phyloP scores from a whole-genome alignment of 805 yeast species.

The Ogataea minuta region DNA sequence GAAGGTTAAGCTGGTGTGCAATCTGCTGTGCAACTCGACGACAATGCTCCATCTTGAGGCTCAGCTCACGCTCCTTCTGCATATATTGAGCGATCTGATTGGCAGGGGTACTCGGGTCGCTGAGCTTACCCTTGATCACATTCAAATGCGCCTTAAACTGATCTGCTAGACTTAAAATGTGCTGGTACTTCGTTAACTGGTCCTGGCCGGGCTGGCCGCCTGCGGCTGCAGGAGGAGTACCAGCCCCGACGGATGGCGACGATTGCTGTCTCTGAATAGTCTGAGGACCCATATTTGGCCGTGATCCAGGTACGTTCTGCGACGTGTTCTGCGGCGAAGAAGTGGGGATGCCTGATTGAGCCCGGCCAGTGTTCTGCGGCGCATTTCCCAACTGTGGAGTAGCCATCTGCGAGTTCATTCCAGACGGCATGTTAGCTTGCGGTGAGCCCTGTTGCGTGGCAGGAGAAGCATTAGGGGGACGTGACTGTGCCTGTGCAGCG shows the following conservation, averaged over 20 bases:
- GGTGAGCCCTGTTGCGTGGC: conserved; percentile 14
- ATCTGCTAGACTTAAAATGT: conserved; percentile 45
- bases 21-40: conserved; percentile 40
- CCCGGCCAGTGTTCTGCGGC: conserved; percentile 14
- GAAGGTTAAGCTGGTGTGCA: conserved; percentile 41
- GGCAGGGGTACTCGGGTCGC: conserved; percentile 42
- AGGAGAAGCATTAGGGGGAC: conserved; percentile 19
- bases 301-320: conserved; percentile 20
- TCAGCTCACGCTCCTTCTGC: conserved; percentile 48
- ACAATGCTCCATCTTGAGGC: conserved; percentile 46
- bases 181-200: conserved; percentile 38
- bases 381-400: conserved; percentile 17
- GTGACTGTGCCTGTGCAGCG: conserved; percentile 33
- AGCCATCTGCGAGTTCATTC: conserved; percentile 6
- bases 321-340: conserved; percentile 12
- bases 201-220: conserved; percentile 28
- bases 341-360: conserved; percentile 6
- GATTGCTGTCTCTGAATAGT: conserved; percentile 11
- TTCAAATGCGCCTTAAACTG: conserved; percentile 50
- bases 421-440: conserved; percentile 8
- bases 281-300: conserved; percentile 26
- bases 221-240: conserved; percentile 17
- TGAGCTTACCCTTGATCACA: conserved; percentile 48
- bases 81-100: conserved; percentile 44
- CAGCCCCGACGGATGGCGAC: conserved; percentile 7